These are phyloP conservation scores for Saccharomycopsis lassenensis DNA, from an alignment of 805 yeast genomes.

Conservation along the genomic window DNA sequence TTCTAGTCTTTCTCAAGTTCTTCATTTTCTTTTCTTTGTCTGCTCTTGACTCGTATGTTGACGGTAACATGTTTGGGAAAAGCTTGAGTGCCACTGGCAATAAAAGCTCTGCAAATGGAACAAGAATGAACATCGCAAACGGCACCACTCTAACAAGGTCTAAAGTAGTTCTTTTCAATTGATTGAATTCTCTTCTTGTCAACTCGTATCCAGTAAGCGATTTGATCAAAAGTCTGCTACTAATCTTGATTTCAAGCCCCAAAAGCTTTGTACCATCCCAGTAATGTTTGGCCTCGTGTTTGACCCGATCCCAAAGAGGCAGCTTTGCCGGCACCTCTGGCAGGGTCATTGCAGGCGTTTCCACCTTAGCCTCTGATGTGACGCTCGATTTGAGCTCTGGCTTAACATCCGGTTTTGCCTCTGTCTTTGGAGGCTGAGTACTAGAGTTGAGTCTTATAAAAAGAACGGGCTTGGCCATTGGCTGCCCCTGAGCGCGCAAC, in stretches of 20 bases:
- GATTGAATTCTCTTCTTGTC: conserved; percentile 81
- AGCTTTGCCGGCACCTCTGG: neutral
- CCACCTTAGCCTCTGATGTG: too few species aligned
- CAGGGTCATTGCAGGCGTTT: too few species aligned
- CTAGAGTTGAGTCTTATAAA: too few species aligned
- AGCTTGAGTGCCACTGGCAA: conserved; percentile 80
- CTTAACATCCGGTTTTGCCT: too few species aligned
- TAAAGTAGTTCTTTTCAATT: conserved; percentile 73
- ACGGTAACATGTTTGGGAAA: conserved; percentile 92
- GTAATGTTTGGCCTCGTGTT: conserved; percentile 82
- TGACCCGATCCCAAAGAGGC: conserved; percentile 49
- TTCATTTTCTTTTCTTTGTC: conserved; percentile 50
- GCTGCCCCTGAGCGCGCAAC: too few species aligned
- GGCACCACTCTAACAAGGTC: conserved; percentile 88
- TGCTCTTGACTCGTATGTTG: conserved; percentile 68
- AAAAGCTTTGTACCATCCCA: conserved; percentile 94
- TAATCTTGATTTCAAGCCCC: conserved; percentile 81
- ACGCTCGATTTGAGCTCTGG: too few species aligned
- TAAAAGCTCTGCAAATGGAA: conserved; percentile 90
- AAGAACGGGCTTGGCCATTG: too few species aligned
- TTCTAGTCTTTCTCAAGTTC: conserved; percentile 50
- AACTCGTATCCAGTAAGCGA: conserved; percentile 85
- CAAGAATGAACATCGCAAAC: conserved; percentile 76
- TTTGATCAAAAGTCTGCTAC: conserved; percentile 69
- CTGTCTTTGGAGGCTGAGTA: too few species aligned